Evolutionary conservation across 164 flowering plant genomes (phyloP), one percentile per base, ranked within the genome.

Genomic region (Stephania yunnanensis): DNA sequence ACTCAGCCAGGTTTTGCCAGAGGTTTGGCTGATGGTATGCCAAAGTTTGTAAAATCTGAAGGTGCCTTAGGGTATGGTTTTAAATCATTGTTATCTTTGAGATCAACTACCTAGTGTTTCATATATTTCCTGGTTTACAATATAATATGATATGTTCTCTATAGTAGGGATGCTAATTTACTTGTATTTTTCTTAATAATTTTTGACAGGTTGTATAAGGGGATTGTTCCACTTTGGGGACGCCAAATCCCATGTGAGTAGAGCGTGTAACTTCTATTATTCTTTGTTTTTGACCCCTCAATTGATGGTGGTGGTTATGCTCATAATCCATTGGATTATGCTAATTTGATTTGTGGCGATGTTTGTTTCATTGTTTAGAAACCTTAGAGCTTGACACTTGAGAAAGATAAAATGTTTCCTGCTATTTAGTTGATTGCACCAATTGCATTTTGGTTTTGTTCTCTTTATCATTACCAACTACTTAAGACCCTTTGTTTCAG

Each of bases 1-100:
- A 91, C 95, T 53, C 93, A 91, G 80, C 93, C 95, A 80, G 95
- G 93, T 68, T 91, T 91, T 82, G 96, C 93, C 19, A 85, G 89
- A 74, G 96, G 96, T 2, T 46, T 91, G 85, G 46, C 85, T 4
- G 93, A 91, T 84, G 96, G 96, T 25, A 65, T 89, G 36, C 95
- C 95, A 46, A 91, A 88, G 86, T 86, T 91, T 83, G 89, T 89
- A 29, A 87, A 72, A 74, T 84, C 94, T 74, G 94, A 92, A 84
- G 94, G 94, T 4, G 83, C 74, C 46, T 79, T 80, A 46, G 97
- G 97, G 97, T 91, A 88, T 74, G 86, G 10, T 46, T 63, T 3
- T 0, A 30, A 6, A 17, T 17, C 13, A 11, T 10, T 31, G 4
- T 30, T 70, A 42, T 5, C 25, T 11, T 69, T 69, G 11, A 8